A percentile compares a stretch with the other conserved stretches of the same genome.
Evolutionary conservation across 1,284 basidiomycete genomes (phyloP).

Genomic region (Ustilago vetiveriae): DNA sequence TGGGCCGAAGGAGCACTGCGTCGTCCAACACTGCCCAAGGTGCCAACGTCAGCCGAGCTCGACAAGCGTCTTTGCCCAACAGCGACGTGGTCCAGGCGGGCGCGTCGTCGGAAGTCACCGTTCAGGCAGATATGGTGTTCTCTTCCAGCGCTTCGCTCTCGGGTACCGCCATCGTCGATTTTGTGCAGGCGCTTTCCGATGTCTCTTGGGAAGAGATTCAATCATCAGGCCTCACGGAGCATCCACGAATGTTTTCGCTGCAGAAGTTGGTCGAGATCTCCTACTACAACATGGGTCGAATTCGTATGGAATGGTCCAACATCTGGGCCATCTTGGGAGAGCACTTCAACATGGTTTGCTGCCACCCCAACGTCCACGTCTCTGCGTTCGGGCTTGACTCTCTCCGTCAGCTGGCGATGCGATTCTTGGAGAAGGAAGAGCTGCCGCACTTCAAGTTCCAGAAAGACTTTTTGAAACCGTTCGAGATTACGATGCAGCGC

Average conservation of each 20-base stretch:
- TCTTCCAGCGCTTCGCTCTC: conserved; percentile 92
- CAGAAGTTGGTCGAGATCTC: conserved; percentile 99
- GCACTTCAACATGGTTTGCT: conserved; percentile 99
- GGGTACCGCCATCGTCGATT: conserved; percentile 96
- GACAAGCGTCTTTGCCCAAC: conserved; percentile 70
- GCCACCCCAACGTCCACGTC: conserved; percentile 96
- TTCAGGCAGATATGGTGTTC: conserved; percentile 99
- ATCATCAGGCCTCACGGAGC: conserved; percentile 85
- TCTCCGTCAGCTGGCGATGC: conserved; percentile 96
- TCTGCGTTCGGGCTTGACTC: conserved; percentile 97
- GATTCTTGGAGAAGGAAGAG: conserved; percentile 98
- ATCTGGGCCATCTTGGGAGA: conserved; percentile 98
- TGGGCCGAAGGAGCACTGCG: conserved; percentile 72
- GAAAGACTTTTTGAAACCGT: conserved; percentile 97
- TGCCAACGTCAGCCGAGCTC: conserved; percentile 10
- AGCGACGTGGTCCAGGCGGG: conserved; percentile 97
- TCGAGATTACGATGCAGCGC: conserved; percentile 97
- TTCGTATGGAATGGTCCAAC: conserved; percentile 97
- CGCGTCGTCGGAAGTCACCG: conserved; percentile 95
- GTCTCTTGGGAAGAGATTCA: conserved; percentile 99
- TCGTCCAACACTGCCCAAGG: conserved; percentile 11
- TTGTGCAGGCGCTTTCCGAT: conserved; percentile 93
- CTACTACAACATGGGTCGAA: conserved; percentile 99
- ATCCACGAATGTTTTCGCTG: conserved; percentile 93
- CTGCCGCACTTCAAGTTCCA: conserved; percentile 98